Percentiles rank a stretch among this genome's conserved stretches.
Conservation (phyloP, 1,284 basidiomycete genomes). For the Irpex lacteus region DNA sequence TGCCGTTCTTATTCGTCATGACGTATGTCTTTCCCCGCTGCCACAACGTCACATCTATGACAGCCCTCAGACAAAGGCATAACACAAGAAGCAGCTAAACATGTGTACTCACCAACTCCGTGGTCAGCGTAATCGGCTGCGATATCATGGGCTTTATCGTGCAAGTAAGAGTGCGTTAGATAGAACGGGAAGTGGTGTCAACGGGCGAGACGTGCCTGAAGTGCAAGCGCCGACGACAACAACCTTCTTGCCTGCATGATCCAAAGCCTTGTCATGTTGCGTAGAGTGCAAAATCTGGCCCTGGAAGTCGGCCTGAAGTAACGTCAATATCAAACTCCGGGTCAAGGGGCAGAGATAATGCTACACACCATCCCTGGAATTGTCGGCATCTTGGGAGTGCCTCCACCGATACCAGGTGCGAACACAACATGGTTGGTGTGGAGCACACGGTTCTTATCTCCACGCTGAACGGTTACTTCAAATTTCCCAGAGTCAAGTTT, state of each 20-base stretch:
- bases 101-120: conserved; percentile 29
- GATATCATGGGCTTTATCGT: conserved; percentile 32
- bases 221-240: conserved; percentile 61
- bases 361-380: conserved; percentile 33
- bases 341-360: no score
- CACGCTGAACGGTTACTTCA: conserved; percentile 42
- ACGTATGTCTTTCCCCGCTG: conserved; percentile 64
- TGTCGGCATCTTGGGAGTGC: conserved; percentile 40
- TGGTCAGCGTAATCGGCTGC: conserved; percentile 36
- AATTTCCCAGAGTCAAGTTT: conserved; percentile 42
- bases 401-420: conserved; percentile 52
- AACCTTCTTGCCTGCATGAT: conserved; percentile 56
- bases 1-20: conserved; percentile 49
- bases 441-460: conserved; percentile 38
- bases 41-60: conserved; percentile 54
- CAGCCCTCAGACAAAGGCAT: neutral
- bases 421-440: conserved; percentile 53
- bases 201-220: conserved; percentile 36
- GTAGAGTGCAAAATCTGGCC: conserved; percentile 57
- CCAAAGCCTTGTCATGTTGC: conserved; percentile 43
- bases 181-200: neutral
- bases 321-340: no score
- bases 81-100: neutral
- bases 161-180: neutral
- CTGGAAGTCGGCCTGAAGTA: conserved; percentile 45